Evolutionary conservation across 1,284 basidiomycete species (phyloP).

Genomic region (Sporisorium exsertum): DNA sequence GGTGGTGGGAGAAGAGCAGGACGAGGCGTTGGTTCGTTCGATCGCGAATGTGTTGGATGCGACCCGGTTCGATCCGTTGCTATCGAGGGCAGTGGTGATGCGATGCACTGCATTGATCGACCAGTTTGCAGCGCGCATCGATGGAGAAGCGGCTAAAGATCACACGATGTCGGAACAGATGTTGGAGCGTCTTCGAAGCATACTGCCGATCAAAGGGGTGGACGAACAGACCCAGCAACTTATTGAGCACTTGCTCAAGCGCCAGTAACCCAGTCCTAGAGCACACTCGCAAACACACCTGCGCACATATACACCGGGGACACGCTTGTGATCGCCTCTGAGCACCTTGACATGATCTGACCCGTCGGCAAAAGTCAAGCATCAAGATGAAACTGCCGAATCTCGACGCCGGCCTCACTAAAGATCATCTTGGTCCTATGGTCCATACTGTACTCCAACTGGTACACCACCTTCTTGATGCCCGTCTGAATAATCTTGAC

Average conservation of each 20-base stretch:
- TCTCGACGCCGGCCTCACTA: constrained; percentile 68
- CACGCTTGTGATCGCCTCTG: background rate
- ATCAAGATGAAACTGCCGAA: constrained; percentile 62
- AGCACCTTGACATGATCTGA: too few species aligned
- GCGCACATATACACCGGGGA: background rate
- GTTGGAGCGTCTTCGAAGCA: background rate
- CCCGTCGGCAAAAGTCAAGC: background rate
- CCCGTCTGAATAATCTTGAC: constrained; percentile 98
- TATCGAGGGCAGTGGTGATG: constrained; percentile 82
- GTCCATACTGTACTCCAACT: constrained; percentile 81
- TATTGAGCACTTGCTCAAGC: background rate
- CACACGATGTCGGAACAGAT: constrained; percentile 1
- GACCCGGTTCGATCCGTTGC: constrained; percentile 89
- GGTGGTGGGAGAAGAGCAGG: constrained; percentile 12
- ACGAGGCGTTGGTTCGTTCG: constrained; percentile 9
- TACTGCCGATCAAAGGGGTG: background rate
- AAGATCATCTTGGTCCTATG: constrained; percentile 70
- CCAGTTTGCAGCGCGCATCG: constrained; percentile 11
- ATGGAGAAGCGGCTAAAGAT: constrained; percentile 8
- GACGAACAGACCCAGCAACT: background rate
- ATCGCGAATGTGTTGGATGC: constrained; percentile 91
- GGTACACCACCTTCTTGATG: constrained; percentile 92
- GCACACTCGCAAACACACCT: background rate
- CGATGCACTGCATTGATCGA: constrained; percentile 73
- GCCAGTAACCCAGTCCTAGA: background rate